Base-by-base conservation (phyloP, 2,329 filamentous ascomycete species). In the Tetracladium maxilliforme region DNA sequence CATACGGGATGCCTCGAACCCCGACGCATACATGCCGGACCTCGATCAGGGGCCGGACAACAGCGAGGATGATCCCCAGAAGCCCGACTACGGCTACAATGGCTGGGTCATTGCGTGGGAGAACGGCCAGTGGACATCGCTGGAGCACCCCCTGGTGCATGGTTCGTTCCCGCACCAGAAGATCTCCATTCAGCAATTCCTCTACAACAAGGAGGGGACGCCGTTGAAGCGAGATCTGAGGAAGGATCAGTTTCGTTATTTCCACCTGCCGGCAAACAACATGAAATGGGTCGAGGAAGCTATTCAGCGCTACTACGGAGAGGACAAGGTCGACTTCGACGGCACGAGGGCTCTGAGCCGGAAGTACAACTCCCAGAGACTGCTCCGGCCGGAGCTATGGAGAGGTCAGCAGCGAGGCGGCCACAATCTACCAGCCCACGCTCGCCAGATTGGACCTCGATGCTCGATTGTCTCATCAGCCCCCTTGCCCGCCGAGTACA, bases 221-320 rank as follows among this genome's bases (percentile, higher is more conserved):
- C 37, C 37, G 3, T 23, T 39, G n/a, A 37, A 34, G 32, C 28
- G 31, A n/a, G 22, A 17, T 9, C 9, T 19, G n/a, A n/a, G n/a
- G n/a, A n/a, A 32, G n/a, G 30, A 35, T 6, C 28, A 26, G 14
- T 25, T 42, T 16, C 31, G 36, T 12, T 41, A 41, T 26, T 37
- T 42, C 19, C 38, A 43, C 24, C 26, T 43, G 14, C 40, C 40
- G 7, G 35, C 36, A 8, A 43, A 42, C 27, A 42, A 40, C 24
- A 43, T 43, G 40, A 28, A 30, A 19, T 43, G 40, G 40, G 37
- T 40, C 6, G 40, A 43, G 27, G 35, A 41, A 22, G 33, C 33
- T 20, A 35, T 35, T 11, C 29, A 29, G 9, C 28, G 34, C 14
- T 33, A 36, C 28, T 39, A 36, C 21, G 29, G 28, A 14, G 37